These are phyloP conservation scores for Raddia guianensis DNA, from an alignment of 176 grass and related monocot species.

Conservation along the genomic window DNA sequence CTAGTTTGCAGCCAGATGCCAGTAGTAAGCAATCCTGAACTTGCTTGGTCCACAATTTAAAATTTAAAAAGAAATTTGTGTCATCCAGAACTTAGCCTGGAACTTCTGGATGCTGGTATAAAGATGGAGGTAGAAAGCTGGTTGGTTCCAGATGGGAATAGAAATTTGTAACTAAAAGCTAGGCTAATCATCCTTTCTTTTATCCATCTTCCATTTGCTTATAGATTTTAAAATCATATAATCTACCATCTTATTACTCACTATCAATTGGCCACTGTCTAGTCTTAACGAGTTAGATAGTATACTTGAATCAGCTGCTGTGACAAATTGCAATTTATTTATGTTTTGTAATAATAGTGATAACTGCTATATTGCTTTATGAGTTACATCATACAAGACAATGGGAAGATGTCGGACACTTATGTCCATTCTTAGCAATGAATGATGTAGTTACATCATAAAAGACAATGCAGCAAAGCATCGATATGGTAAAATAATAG, in stretches of 20 bases:
- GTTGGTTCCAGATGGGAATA: neutral
- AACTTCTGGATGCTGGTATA: neutral
- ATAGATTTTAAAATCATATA: neutral
- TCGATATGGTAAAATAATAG: too few relatives aligned
- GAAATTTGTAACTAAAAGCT: neutral
- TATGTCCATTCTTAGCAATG: too few relatives aligned
- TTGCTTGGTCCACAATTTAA: neutral
- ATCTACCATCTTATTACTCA: neutral
- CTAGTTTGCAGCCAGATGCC: neutral
- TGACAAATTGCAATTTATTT: neutral
- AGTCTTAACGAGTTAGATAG: neutral
- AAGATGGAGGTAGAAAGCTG: neutral
- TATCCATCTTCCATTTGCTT: neutral
- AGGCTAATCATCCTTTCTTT: neutral
- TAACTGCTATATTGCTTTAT: conserved; percentile 2
- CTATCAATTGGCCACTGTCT: neutral
- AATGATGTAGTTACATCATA: too few relatives aligned
- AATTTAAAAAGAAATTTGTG: neutral
- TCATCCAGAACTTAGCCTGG: neutral
- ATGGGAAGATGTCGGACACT: too few relatives aligned
- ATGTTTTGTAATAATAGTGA: conserved; percentile 8
- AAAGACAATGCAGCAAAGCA: too few relatives aligned
- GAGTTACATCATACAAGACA: too few relatives aligned
- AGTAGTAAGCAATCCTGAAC: neutral
- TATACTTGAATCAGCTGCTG: neutral